These are phyloP conservation scores for Escovopsis sp. DNA, from an alignment of 2,329 filamentous ascomycete genomes.

Conservation along the genomic window DNA sequence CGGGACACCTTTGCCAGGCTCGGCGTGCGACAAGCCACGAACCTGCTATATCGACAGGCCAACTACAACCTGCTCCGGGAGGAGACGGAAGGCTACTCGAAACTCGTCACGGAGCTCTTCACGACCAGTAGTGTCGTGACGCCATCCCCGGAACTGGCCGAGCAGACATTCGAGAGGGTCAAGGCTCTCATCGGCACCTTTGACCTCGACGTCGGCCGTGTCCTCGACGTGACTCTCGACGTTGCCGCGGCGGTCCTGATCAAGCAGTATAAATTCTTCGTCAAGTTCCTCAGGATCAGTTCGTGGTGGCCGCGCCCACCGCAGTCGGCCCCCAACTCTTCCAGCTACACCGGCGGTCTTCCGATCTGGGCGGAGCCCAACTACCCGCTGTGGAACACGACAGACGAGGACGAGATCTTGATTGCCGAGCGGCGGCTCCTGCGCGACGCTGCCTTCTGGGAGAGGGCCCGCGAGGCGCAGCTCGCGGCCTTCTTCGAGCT, in stretches of 20 bases:
- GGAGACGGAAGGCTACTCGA: constrained; percentile 93
- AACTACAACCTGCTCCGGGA: constrained; percentile 94
- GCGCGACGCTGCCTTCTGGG: constrained; percentile 71
- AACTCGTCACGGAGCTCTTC: constrained; percentile 90
- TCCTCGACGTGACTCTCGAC: constrained; percentile 86
- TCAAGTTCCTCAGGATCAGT: constrained; percentile 79
- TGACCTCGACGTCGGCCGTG: constrained; percentile 87
- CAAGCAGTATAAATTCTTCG: constrained; percentile 85
- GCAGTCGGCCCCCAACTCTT: constrained; percentile 25
- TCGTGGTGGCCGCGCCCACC: constrained; percentile 80
- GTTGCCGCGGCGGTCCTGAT: constrained; percentile 89
- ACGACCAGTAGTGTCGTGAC: constrained; percentile 65
- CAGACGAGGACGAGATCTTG: constrained; percentile 52
- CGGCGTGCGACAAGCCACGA: constrained; percentile 80
- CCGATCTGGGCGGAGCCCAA: constrained; percentile 74
- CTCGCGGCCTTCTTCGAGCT: constrained; percentile 83
- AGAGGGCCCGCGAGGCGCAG: constrained; percentile 58
- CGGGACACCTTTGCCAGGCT: constrained; percentile 72
- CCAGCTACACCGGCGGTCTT: constrained; percentile 47
- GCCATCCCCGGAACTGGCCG: constrained; percentile 60
- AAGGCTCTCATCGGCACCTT: constrained; percentile 95
- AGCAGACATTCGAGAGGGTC: constrained; percentile 78
- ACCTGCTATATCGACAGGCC: constrained; percentile 83
- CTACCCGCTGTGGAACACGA: constrained; percentile 46
- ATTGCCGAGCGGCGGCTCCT: constrained; percentile 41